Base-by-base conservation (phyloP, 2,329 filamentous ascomycete genomes). In the Calonectria leucothoes region DNA sequence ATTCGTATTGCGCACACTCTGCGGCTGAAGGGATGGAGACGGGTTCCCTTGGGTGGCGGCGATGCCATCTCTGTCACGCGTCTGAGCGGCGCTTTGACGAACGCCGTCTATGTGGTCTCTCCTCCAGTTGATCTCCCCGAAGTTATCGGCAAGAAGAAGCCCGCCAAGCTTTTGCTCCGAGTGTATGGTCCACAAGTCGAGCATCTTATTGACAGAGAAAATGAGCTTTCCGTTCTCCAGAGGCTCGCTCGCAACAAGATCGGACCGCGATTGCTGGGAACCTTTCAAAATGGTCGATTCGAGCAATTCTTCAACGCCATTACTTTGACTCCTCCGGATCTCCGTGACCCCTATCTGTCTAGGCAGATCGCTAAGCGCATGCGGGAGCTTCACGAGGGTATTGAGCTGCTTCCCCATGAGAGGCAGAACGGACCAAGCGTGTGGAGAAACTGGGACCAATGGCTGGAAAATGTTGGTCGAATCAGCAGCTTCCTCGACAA, bases 351-450 rank as follows among this genome's bases (percentile, higher is more conserved):
- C 0, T 94, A 95, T 64, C 98, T 95, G 0, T 97, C 94, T 39
- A 94, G 91, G 81, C 94, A 98, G 82, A 99, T 99, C 81, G 96
- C 97, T 15, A 98, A 98, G 88, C 94, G 97, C 65, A 98, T 99
- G 95, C 91, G 96, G 75, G 97, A 99, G 84, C 89, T 99, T 42
- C 97, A 99, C 80, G 94, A 98, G 66, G 97, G 97, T 0, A 93
- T 99, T 74, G 95, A 98, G 33, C 87, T 99, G 25, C 89, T 98
- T 0, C 90, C 93, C 1, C 88, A 92, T 42, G 97, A 99, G 84
- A 90, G 92, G 65, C 90, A 94, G 42, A 92, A 89, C 25, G 97
- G 97, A 0, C 94, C 97, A 0, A 93, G 92, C 69, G 93, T 98
- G 14, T 98, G 95, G 91, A 92, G 91, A 78, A 98, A 98, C 82